Percentiles rank a stretch among this genome's conserved stretches.
Evolutionary conservation across 257 asterid genomes (phyloP).

Genomic region (Ajuga chamaepitys): DNA sequence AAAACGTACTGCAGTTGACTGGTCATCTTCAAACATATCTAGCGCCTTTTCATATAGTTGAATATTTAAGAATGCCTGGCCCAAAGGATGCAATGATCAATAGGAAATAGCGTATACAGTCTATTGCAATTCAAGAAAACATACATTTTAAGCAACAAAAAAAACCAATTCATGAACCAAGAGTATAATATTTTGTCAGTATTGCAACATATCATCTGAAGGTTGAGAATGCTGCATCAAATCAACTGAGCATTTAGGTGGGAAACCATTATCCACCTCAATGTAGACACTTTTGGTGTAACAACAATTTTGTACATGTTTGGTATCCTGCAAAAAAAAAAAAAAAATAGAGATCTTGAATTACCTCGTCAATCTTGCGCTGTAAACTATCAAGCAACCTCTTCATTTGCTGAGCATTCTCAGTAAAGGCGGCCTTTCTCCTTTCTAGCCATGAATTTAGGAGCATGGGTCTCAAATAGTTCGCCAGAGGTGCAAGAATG

Average conservation of each 20-base stretch:
- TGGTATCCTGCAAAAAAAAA: constrained; percentile 9
- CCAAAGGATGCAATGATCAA: constrained; percentile 12
- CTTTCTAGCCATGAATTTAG: constrained; percentile 76
- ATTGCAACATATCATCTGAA: constrained; percentile 7
- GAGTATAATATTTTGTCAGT: background rate
- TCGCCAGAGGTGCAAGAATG: constrained; percentile 72
- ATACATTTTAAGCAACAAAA: background rate
- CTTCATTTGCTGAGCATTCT: constrained; percentile 80
- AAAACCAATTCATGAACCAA: constrained; percentile 8
- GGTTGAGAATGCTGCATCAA: constrained; percentile 7
- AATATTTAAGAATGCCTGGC: constrained; percentile 73
- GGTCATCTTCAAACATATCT: constrained; percentile 93
- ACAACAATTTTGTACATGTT: background rate
- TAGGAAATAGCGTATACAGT: constrained; percentile 2
- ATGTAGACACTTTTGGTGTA: constrained; percentile 13
- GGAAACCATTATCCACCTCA: constrained; percentile 1
- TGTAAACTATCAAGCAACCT: constrained; percentile 73
- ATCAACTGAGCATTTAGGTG: background rate
- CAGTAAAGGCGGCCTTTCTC: constrained; percentile 77
- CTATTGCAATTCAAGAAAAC: background rate
- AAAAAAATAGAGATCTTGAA: constrained; percentile 7
- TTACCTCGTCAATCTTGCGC: constrained; percentile 90
- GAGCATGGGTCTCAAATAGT: constrained; percentile 83
- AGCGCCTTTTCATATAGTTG: constrained; percentile 90
- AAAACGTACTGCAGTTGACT: constrained; percentile 63